Evolutionary conservation across 2,329 filamentous ascomycete species (phyloP), one percentile per base, ranked within the genome.

Genomic region (Rhynchosporium agropyri): DNA sequence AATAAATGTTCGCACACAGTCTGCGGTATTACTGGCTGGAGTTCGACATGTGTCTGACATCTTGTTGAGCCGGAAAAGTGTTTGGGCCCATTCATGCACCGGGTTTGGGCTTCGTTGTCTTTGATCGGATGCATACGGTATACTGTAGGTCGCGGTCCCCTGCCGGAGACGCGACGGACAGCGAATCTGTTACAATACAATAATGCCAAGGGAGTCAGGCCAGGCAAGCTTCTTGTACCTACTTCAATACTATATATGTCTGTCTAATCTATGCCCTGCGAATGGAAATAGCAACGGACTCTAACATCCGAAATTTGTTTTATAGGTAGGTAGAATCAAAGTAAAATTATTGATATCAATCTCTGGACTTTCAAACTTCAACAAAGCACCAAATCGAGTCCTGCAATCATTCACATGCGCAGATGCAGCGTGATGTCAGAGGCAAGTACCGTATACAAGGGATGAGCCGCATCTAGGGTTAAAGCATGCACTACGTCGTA

Each of bases 1-100:
- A 51, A 48, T 31, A 51, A 31, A 15, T 58, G 51, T 62, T 33
- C 49, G 20, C 29, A 33, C 45, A 42, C 33, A 49, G 36, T 43
- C 54, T 38, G 45, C 50, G 48, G 46, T 31, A 36, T 61, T 57
- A 42, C 28, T 60, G 60, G 42, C 49, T 60, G 33, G 62, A 50
- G 12, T 61, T 57, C 56, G 63, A 62, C 48, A 60, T 46, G 26
- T 60, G 63, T 58, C 45, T 63, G 58, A 62, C 63, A 67, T 67
- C 49, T 63, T 68, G 58, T 55, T 45, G 36, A 50, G 40, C 57
- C 55, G 42, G 48, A 59, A 28, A 56, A 58, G 50, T 51, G 57
- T 50, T 63, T 46, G 43, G 50, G 58, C 62, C 49, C 49, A 60
- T 58, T 62, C 53, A 60, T 51, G 46, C 56, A 28, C 43, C 43